Evolutionary conservation across 2,329 filamentous ascomycete species (phyloP), one percentile per base, ranked within the genome.

Genomic region (Diaporthe velutina): DNA sequence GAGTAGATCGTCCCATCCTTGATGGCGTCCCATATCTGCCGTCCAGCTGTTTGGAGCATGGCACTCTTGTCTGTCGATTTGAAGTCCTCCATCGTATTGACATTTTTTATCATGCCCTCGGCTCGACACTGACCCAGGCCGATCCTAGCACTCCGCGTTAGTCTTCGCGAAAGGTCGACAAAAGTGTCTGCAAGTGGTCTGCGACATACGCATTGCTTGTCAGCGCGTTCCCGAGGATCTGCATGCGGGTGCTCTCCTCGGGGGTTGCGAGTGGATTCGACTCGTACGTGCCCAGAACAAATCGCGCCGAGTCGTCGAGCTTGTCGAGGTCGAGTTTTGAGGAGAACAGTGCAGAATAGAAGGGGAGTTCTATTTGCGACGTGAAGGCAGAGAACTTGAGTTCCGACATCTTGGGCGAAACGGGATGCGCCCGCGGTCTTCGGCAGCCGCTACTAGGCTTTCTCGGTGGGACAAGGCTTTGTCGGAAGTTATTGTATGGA

Each of bases 321-420:
- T 96, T 98, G 86, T 98, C 97, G 89, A 98, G 93, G 83, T 98
- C 95, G 82, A 99, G 95, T 86, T 99, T 99, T 78, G 93, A 94
- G 8, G 93, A 92, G 75, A 97, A 97, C n/a, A 99, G 90, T 7
- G 95, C 93, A 60, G 94, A 93, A 83, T 98, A 99, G 85, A 99
- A 99, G 58, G 95, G 95, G 57, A 98, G 89, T 83, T 99, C 97
- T 81, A 98, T 95, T 85, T 98, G 95, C 66, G 96, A 98, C 54
- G 93, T 91, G 88, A 98, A 98, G 1, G 96, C 93, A 76, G 95
- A 95, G 84, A 96, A 99, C 86, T 90, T 89, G 70, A 91, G 83
- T 40, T 84, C 80, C 70, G 90, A 80, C 85, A 91, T 93, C 83
- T 81, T 88, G 61, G 42, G 58, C 57, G 57, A 72, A 13, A 64